Percentiles rank a stretch among this genome's conserved stretches.
Evolutionary conservation across 192 early-diverging fungal genomes (phyloP).

Genomic region (Coemansia sp.): DNA sequence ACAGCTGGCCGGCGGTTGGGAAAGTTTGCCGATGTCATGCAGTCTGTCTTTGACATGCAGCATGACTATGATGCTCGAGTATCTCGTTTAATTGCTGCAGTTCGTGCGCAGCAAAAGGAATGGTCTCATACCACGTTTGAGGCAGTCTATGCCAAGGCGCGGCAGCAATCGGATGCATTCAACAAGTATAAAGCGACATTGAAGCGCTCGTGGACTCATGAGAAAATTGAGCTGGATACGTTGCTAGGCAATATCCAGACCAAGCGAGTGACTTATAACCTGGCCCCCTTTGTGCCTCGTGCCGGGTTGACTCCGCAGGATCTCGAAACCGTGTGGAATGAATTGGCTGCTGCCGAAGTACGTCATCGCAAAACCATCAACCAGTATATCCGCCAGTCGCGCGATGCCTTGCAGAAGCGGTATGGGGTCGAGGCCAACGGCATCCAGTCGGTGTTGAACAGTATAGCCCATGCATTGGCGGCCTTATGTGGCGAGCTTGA

Average conservation of each 20-base stretch:
- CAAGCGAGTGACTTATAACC: conserved; percentile 92
- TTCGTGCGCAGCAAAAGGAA: conserved; percentile 58
- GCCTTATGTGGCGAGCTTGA: conserved; percentile 77
- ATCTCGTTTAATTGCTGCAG: conserved; percentile 64
- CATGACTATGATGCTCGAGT: conserved; percentile 91
- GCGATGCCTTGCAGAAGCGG: conserved; percentile 73
- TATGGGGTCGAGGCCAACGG: conserved; percentile 84
- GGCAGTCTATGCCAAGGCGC: conserved; percentile 73
- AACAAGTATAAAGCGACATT: conserved; percentile 76
- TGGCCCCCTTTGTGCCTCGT: conserved; percentile 81
- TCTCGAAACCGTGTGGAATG: conserved; percentile 76
- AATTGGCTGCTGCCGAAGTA: conserved; percentile 71
- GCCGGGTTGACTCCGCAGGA: conserved; percentile 63
- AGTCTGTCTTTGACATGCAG: conserved; percentile 88
- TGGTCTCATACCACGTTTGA: conserved; percentile 70
- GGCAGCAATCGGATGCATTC: conserved; percentile 69
- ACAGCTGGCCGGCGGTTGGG: conserved; percentile 87
- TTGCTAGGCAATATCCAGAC: conserved; percentile 95
- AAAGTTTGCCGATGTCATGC: conserved; percentile 88
- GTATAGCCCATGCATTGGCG: conserved; percentile 64
- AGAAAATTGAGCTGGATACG: conserved; percentile 87
- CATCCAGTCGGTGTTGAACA: conserved; percentile 70
- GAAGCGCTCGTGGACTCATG: conserved; percentile 86
- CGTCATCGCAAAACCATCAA: conserved; percentile 79
- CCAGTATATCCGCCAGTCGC: conserved; percentile 76